Evolutionary conservation across 306 rosid genomes (phyloP).

Genomic region (Dalbergia oliveri): DNA sequence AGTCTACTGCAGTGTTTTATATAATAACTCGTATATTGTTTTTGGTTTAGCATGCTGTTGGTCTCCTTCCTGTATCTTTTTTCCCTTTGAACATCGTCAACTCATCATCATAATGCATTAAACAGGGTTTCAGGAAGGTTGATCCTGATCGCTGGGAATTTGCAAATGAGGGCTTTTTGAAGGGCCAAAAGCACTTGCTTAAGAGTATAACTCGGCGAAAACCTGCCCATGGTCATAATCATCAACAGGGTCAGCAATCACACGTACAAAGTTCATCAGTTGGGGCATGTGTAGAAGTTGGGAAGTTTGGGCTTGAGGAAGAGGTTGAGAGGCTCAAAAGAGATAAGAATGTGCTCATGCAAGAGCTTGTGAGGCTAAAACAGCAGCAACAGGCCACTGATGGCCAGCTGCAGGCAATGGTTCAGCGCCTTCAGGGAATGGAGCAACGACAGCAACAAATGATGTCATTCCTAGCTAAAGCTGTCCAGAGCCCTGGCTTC

Average conservation of each 20-base stretch:
- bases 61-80: not conserved
- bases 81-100: conserved; percentile 22
- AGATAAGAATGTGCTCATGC: conserved; percentile 98
- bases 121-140: conserved; percentile 96
- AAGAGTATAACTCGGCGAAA: conserved; percentile 83
- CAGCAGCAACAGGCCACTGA: conserved; percentile 99
- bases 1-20: conserved; percentile 19
- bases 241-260: conserved; percentile 75
- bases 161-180: conserved; percentile 94
- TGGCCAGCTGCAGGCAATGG: conserved; percentile 91
- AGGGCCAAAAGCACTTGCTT: conserved; percentile 95
- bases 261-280: conserved; percentile 83
- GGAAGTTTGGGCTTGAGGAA: conserved; percentile 96
- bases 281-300: conserved; percentile 96
- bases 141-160: conserved; percentile 99
- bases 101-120: conserved; percentile 38
- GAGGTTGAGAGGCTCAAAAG: conserved; percentile 97
- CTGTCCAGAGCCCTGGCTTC: conserved; percentile 95
- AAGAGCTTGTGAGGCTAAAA: conserved; percentile 95
- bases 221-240: conserved; percentile 85
- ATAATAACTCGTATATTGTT: not conserved
- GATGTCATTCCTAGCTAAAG: conserved; percentile 99
- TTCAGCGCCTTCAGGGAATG: conserved; percentile 96
- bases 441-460: conserved; percentile 97
- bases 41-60: conserved; percentile 20